Percentiles rank a stretch among this genome's conserved stretches.
Conservation (phyloP, 2,329 filamentous ascomycete genomes). For the Furcasterigmium furcatum region DNA sequence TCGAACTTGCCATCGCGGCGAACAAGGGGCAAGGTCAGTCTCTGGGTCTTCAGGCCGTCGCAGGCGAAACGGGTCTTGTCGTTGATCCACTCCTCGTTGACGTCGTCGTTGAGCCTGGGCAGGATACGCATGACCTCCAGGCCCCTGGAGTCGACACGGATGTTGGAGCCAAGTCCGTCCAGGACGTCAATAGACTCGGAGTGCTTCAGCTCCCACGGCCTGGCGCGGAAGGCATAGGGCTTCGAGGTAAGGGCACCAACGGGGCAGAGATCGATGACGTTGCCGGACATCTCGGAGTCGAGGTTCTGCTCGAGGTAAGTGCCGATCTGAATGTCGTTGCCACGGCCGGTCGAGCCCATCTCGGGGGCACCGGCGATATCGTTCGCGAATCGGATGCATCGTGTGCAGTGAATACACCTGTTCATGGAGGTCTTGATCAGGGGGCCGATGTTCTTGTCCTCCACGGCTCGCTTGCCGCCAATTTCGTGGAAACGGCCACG, state of each 20-base stretch:
- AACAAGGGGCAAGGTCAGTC: conserved; percentile 87
- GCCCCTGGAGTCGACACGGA: conserved; percentile 88
- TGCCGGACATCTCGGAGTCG: conserved; percentile 91
- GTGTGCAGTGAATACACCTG: conserved; percentile 97
- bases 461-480: conserved; percentile 92
- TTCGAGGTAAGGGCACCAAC: conserved; percentile 96
- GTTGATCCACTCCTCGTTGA: conserved; percentile 99
- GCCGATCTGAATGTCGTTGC: conserved; percentile 96
- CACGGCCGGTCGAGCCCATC: conserved; percentile 89
- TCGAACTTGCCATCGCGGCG: conserved; percentile 88
- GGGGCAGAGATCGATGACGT: conserved; percentile 97
- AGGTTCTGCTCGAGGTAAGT: conserved; percentile 95
- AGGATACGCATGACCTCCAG: conserved; percentile 94
- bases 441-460: conserved; percentile 99
- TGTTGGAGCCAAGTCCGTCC: conserved; percentile 89
- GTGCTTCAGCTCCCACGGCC: conserved; percentile 96
- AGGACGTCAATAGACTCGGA: conserved; percentile 94
- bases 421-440: conserved; percentile 99
- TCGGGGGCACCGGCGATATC: conserved; percentile 95
- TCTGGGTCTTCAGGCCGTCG: conserved; percentile 93
- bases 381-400: conserved; percentile 96
- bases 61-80: conserved; percentile 97
- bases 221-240: conserved; percentile 94
- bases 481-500: conserved; percentile 96
- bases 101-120: conserved; percentile 91